Evolutionary conservation across 345 rosid species (phyloP).

Genomic region (Abelmoschus esculentus): DNA sequence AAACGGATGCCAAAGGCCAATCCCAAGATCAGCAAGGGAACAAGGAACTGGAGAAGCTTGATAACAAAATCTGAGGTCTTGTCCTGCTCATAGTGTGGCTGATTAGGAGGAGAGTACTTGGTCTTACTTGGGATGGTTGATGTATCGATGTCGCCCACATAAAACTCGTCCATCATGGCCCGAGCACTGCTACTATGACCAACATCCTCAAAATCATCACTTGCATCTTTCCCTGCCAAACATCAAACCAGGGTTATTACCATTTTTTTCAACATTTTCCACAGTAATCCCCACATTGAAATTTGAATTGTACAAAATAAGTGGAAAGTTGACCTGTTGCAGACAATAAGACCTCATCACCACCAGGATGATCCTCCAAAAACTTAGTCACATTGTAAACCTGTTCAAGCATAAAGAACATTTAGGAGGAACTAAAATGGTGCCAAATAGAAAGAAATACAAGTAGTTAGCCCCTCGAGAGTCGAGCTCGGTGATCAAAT

Average conservation of each 20-base stretch:
- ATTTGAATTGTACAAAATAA: not conserved
- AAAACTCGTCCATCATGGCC: slow-evolving; percentile 80
- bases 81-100: slow-evolving; percentile 67
- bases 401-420: slow-evolving; percentile 23
- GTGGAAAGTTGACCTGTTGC: slow-evolving; percentile 40
- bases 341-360: slow-evolving; percentile 63
- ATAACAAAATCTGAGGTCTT: slow-evolving; percentile 61
- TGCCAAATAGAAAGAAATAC: slow-evolving; percentile 2
- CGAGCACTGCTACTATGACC: slow-evolving; percentile 80
- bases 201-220: slow-evolving; percentile 89
- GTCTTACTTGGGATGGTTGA: slow-evolving; percentile 51
- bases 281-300: not conserved
- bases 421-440: not conserved
- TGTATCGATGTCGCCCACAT: slow-evolving; percentile 61
- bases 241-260: too few relatives aligned
- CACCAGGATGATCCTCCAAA: slow-evolving; percentile 82
- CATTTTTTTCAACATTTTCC: not conserved
- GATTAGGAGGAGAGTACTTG: slow-evolving; percentile 55
- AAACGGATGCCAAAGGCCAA: slow-evolving; percentile 77
- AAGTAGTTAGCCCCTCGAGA: not conserved
- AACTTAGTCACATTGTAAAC: slow-evolving; percentile 71
- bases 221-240: slow-evolving; percentile 80
- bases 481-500: not conserved
- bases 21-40: slow-evolving; percentile 84
- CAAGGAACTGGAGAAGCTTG: slow-evolving; percentile 82